Evolutionary conservation across 2,329 filamentous ascomycete species (phyloP), one percentile per base, ranked within the genome.

Genomic region (Plenodomus biglobosus): DNA sequence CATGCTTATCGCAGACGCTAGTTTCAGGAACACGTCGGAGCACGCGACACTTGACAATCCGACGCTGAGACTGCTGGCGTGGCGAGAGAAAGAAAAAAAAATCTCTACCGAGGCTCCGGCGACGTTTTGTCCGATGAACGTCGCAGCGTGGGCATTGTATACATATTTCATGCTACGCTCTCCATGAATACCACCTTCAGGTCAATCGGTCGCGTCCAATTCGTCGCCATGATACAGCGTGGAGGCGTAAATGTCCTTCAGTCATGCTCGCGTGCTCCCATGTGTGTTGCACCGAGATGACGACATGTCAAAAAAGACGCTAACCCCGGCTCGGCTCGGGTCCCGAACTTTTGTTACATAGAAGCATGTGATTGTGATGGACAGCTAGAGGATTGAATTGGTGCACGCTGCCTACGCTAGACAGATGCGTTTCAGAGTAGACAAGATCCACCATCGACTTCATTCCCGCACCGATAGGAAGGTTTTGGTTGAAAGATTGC

Each of bases 1-100:
- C 50, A 53, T 54, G 45, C 50, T 35, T 49, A 42, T 54, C 42
- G 50, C 48, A 42, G 50, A 42, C 59, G 55, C 62, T 64, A 64
- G 51, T 55, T 55, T 52, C 61, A 66, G 62, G 62, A 50, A 60
- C 55, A 40, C 39, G 41, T 44, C 50, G 61, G 58, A 56, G 59
- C 59, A 62, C 58, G 56, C 59, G 61, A 62, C 58, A 54, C 44
- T 34, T 43, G 36, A 15, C 7, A 32, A 32, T 32, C 27, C 27
- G 27, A 11, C n/a, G n/a, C n/a, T n/a, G n/a, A n/a, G n/a, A n/a
- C 6, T 11, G 27, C 27, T 32, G 27, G 11, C 6, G 11, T 15
- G 27, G 27, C 27, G 27, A 11, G 27, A 11, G 3, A 15, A 32
- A 32, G 27, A 15, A 32, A 15, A 24, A 11, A 32, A 32, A 32